Evolutionary conservation across 2,329 filamentous ascomycete genomes (phyloP), one percentile per base, ranked within the genome.

Genomic region (Lasiodiplodia citricola): DNA sequence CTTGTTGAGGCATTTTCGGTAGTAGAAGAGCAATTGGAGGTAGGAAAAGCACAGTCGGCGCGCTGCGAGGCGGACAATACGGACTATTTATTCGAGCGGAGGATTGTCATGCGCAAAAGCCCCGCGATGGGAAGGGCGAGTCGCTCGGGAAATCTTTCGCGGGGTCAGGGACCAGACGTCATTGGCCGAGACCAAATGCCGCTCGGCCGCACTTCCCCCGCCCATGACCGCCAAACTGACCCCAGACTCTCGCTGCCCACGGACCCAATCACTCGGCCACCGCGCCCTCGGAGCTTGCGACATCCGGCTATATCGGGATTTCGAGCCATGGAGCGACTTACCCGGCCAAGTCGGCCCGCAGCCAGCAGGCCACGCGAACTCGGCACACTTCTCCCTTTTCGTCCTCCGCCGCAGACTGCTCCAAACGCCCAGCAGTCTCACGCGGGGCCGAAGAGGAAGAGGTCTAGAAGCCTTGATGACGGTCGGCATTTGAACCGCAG

Each of bases 1-100:
- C 82, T 64, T 75, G 76, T 70, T 75, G 55, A 37, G 57, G 54
- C 66, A 68, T 68, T 57, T 52, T 51, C 37, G 47, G n/a, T 5
- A 21, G 18, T 8, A 18, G 31, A n/a, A 38, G 35, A 37, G 31
- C 14, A 21, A 23, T 18, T 38, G 31, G 47, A 52, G 3, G 21
- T n/a, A 16, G 13, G 31, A 51, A 14, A 28, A 11, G 31, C 25
- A 44, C 21, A 7, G 41, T 14, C 11, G 14, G n/a, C 11, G 13
- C 8, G 38, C 52, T 44, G 41, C 37, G 54, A 31, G 54, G 13
- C 7, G 28, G 38, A 21, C 14, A 60, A 13, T 31, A n/a, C 8
- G 31, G 55, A 23, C 41, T 57, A 38, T 51, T 67, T 57, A 57
- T 41, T 25, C 21, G 41, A 52, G 31, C 44, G 44, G 47, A 37